phyloP scores from a whole-genome alignment of 345 rosid genomes.

The Abelmoschus esculentus region DNA sequence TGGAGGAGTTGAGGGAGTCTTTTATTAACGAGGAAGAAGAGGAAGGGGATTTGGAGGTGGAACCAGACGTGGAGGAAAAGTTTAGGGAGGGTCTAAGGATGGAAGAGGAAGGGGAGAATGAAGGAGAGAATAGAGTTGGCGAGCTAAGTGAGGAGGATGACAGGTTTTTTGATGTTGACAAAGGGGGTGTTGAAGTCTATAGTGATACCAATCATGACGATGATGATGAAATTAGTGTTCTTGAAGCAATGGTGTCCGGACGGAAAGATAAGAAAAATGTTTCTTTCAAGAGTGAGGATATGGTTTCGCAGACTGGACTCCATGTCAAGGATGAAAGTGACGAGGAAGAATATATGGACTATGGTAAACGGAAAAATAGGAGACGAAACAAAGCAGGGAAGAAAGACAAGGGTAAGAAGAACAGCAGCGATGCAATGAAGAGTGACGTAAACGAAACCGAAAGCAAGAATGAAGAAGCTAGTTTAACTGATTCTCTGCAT shows the following conservation, averaged over 20 bases:
- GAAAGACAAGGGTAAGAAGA: slow-evolving; percentile 40
- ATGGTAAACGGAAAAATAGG: slow-evolving; percentile 38
- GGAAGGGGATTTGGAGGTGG: slow-evolving; percentile 15
- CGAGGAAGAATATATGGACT: slow-evolving; percentile 30
- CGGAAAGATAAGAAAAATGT: slow-evolving; percentile 37
- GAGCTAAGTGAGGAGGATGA: slow-evolving; percentile 30
- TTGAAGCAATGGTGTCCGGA: slow-evolving; percentile 61
- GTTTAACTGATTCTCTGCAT: slow-evolving; percentile 18
- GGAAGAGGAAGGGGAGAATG: slow-evolving; percentile 20
- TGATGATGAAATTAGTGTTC: slow-evolving; percentile 47
- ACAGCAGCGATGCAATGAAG: slow-evolving; percentile 24
- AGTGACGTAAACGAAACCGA: slow-evolving; percentile 14
- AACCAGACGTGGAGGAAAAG: slow-evolving; percentile 35
- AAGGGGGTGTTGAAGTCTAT: slow-evolving; percentile 19
- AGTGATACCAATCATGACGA: slow-evolving; percentile 22
- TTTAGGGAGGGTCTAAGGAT: slow-evolving; percentile 39
- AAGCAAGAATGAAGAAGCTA: slow-evolving; percentile 22
- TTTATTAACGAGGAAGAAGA: slow-evolving; percentile 44
- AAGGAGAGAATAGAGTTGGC: slow-evolving; percentile 19
- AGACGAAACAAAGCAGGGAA: slow-evolving; percentile 38
- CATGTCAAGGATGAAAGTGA: slow-evolving; percentile 34
- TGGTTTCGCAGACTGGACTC: slow-evolving; percentile 17
- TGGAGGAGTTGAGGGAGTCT: slow-evolving; percentile 61
- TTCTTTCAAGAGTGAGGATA: slow-evolving; percentile 22
- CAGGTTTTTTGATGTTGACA: slow-evolving; percentile 26